These are phyloP conservation scores for Chaetomium tenue DNA, from an alignment of 495 filamentous ascomycete species.

Conservation along the genomic window DNA sequence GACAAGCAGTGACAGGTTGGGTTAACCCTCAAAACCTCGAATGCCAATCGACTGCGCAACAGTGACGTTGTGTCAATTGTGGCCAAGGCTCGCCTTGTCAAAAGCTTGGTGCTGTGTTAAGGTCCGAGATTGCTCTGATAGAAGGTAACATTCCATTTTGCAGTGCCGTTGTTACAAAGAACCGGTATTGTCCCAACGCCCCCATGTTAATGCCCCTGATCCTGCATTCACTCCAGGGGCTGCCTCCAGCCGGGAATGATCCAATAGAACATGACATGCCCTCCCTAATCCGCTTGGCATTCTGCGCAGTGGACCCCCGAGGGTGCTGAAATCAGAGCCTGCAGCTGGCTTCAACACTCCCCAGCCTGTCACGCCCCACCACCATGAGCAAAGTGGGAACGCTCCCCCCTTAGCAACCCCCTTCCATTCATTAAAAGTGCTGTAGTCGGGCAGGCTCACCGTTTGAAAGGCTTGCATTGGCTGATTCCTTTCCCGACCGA, in stretches of 20 bases:
- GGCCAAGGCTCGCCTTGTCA: background rate
- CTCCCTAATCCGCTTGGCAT: background rate
- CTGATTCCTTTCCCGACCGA: constrained; percentile 12
- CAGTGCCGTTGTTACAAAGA: background rate
- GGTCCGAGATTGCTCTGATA: constrained; percentile 3
- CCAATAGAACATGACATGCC: background rate
- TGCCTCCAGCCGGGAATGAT: background rate
- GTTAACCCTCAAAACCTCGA: background rate
- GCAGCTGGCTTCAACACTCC: constrained; percentile 9
- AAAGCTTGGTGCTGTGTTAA: constrained; percentile 10
- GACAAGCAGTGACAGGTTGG: background rate
- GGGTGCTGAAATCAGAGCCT: constrained; percentile 15
- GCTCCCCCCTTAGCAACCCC: constrained; percentile 14
- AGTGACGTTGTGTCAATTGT: constrained; percentile 8
- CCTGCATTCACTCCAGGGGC: constrained; percentile 16
- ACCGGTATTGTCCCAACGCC: constrained; percentile 1
- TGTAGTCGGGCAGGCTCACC: constrained; percentile 24
- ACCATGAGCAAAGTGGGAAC: constrained; percentile 16
- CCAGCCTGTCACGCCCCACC: constrained; percentile 12
- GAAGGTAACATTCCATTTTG: constrained; percentile 7
- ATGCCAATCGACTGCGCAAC: background rate
- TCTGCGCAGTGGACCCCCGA: constrained; percentile 16
- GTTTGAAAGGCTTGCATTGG: constrained; percentile 27
- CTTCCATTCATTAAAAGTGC: constrained; percentile 29
- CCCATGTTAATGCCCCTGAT: constrained; percentile 3